phyloP scores from a whole-genome alignment of 2,329 filamentous ascomycete genomes.

The Pezicula radicicola region DNA sequence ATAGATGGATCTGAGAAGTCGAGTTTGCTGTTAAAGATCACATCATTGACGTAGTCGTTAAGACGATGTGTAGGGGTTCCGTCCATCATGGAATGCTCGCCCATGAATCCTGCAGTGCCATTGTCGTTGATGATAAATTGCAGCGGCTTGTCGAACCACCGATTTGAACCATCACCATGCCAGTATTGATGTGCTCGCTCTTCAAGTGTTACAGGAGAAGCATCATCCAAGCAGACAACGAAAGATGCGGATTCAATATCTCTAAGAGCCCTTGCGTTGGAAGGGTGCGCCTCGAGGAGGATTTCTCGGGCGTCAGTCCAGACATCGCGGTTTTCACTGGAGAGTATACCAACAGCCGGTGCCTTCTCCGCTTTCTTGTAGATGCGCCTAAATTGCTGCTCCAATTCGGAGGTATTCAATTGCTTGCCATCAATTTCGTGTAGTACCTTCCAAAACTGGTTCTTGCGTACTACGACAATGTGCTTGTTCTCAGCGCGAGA shows the following conservation, averaged over 20 bases:
- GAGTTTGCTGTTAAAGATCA: constrained; percentile 92
- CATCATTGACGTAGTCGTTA: constrained; percentile 89
- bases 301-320: constrained; percentile 82
- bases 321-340: constrained; percentile 87
- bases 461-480: constrained; percentile 88
- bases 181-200: constrained; percentile 96
- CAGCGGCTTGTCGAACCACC: constrained; percentile 97
- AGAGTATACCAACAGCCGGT: constrained; percentile 78
- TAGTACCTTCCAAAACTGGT: constrained; percentile 92
- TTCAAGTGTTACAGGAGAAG: constrained; percentile 85
- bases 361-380: constrained; percentile 74
- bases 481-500: constrained; percentile 73
- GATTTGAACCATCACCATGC: constrained; percentile 94
- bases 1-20: constrained; percentile 78
- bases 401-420: constrained; percentile 84
- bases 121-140: constrained; percentile 99
- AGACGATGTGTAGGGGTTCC: constrained; percentile 95
- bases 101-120: constrained; percentile 94
- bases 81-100: constrained; percentile 99
- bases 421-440: constrained; percentile 80
- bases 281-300: constrained; percentile 71
- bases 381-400: constrained; percentile 82
- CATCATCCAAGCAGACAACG: constrained; percentile 89
- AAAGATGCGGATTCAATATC: constrained; percentile 88
- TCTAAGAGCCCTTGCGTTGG: constrained; percentile 75